phyloP scores from a whole-genome alignment of 2,329 filamentous ascomycete genomes.

The Lasiodiplodia hormozganensis region DNA sequence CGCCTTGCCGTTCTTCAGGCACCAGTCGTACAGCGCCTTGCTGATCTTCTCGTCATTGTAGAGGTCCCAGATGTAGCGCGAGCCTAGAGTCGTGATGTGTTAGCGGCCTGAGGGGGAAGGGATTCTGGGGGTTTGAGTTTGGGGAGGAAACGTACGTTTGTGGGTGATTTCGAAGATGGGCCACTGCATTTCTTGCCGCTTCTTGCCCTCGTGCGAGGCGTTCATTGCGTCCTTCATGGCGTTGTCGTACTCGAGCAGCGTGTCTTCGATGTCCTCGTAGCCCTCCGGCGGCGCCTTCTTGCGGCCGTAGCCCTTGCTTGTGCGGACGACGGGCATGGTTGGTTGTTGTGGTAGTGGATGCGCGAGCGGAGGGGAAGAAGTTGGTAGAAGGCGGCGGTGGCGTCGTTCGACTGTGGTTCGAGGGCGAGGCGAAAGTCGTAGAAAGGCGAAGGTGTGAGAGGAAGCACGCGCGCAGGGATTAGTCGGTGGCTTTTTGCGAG shows the following conservation, averaged over 20 bases:
- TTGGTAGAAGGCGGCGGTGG: neutral
- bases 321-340: conserved; percentile 77
- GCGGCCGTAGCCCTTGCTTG: conserved; percentile 65
- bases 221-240: conserved; percentile 97
- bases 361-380: neutral
- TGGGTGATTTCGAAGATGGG: conserved; percentile 97
- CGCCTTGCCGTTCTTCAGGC: conserved; percentile 95
- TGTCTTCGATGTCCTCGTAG: conserved; percentile 87
- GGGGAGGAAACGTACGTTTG: conserved; percentile 69
- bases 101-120: neutral
- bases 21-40: conserved; percentile 91
- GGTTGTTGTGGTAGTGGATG: neutral
- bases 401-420: conserved; percentile 1
- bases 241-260: conserved; percentile 83
- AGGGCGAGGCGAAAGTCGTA: neutral
- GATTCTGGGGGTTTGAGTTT: too few species aligned
- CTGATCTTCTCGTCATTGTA: conserved; percentile 97
- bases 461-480: neutral
- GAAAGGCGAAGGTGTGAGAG: neutral
- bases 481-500: conserved; percentile 16
- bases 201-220: conserved; percentile 76
- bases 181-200: conserved; percentile 94
- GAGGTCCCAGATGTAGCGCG: conserved; percentile 93
- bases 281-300: conserved; percentile 84
- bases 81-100: conserved; percentile 51